These are phyloP conservation scores for Boletus subcaerulescens DNA, from an alignment of 768 basidiomycete genomes.

Conservation along the genomic window DNA sequence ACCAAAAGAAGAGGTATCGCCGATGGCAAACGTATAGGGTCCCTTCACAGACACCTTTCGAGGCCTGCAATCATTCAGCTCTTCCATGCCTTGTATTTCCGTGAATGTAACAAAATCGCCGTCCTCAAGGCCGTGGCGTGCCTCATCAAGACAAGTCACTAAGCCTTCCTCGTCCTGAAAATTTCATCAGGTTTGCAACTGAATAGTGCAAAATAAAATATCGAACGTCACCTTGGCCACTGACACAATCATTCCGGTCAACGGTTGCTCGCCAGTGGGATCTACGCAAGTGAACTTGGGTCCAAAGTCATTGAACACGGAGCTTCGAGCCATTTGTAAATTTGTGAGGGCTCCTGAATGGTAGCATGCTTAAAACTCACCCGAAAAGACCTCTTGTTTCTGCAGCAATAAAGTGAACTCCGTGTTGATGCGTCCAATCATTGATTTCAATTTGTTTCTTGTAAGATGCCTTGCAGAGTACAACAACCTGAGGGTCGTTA, in stretches of 20 bases:
- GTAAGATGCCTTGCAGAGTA: constrained; percentile 75
- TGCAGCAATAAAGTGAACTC: constrained; percentile 87
- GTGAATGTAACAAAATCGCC: constrained; percentile 96
- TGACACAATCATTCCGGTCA: constrained; percentile 93
- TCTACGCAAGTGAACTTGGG: constrained; percentile 93
- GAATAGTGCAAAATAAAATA: not conserved
- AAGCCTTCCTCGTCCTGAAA: constrained; percentile 79
- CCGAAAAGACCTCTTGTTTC: constrained; percentile 94
- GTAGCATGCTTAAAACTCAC: constrained; percentile 40
- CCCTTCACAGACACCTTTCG: constrained; percentile 92
- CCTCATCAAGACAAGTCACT: constrained; percentile 95
- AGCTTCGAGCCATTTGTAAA: constrained; percentile 42
- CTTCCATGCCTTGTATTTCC: constrained; percentile 93
- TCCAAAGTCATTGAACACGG: constrained; percentile 96
- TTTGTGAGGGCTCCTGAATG: constrained; percentile 1
- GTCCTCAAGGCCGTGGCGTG: constrained; percentile 97
- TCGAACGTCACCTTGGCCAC: constrained; percentile 66
- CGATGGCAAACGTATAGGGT: constrained; percentile 96
- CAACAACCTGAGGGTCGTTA: constrained; percentile 63
- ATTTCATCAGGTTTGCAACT: not conserved
- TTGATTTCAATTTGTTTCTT: constrained; percentile 92
- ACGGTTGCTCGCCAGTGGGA: constrained; percentile 94
- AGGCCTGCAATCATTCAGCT: constrained; percentile 87
- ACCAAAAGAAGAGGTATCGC: constrained; percentile 77
- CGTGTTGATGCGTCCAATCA: constrained; percentile 89